Conservation (phyloP, 2,329 filamentous ascomycete species). For the Aotearoamyces nothofagi region DNA sequence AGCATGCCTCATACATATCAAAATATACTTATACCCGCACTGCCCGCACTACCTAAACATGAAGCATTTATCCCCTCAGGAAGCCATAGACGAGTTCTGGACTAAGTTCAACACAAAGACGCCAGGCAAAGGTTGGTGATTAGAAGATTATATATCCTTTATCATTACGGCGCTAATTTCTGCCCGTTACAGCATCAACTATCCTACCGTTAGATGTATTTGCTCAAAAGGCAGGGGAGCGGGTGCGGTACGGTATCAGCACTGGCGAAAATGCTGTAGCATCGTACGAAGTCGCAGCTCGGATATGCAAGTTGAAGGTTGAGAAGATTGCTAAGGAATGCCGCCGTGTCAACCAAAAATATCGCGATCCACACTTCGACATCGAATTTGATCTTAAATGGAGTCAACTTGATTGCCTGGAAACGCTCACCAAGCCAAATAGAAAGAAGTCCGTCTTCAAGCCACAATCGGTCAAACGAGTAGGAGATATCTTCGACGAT, state of each 20-base stretch:
- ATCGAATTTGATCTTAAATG: conserved; percentile 36
- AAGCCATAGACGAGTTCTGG: conserved; percentile 60
- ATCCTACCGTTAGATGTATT: conserved; percentile 56
- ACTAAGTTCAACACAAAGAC: conserved; percentile 52
- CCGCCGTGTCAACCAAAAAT: conserved; percentile 67
- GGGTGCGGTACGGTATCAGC: conserved; percentile 35
- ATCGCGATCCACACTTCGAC: conserved; percentile 76
- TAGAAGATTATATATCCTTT: conserved; percentile 3
- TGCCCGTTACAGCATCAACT: conserved; percentile 48
- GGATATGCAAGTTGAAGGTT: conserved; percentile 51
- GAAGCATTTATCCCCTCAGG: no score
- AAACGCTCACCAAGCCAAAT: neutral
- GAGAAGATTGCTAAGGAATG: conserved; percentile 50
- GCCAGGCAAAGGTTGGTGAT: conserved; percentile 47
- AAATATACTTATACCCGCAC: no score
- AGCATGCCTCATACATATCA: no score
- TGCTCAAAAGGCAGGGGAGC: conserved; percentile 41
- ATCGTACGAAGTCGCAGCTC: conserved; percentile 59
- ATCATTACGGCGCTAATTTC: neutral
- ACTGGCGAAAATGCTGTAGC: conserved; percentile 40
- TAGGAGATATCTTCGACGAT: conserved; percentile 60
- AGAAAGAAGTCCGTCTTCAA: conserved; percentile 9
- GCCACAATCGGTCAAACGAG: conserved; percentile 35
- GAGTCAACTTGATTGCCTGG: conserved; percentile 6
- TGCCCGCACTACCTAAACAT: no score